Percentiles rank a stretch among this genome's conserved stretches.
phyloP scores from a whole-genome alignment of 208 protist species.

The Trypanosoma scelopori region DNA sequence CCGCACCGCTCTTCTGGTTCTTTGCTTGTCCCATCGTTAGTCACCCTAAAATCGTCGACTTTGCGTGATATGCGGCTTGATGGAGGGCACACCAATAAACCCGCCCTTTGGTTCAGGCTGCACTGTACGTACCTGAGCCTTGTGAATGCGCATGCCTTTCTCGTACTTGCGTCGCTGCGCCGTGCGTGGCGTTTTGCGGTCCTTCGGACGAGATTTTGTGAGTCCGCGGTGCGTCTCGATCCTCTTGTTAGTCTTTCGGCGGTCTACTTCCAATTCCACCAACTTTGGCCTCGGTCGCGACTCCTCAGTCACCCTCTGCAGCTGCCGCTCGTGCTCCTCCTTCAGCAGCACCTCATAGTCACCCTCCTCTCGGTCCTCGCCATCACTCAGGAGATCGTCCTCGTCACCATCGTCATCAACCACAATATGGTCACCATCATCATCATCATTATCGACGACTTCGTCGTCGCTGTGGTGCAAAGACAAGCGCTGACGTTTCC shows the following conservation, averaged over 20 bases:
- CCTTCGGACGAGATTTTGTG: conserved; percentile 85
- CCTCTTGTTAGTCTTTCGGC: conserved; percentile 79
- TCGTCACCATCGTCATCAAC: conserved; percentile 36
- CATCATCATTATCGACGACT: conserved; percentile 20
- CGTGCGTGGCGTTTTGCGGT: conserved; percentile 88
- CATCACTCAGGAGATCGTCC: conserved; percentile 25
- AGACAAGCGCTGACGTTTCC: conserved; percentile 42
- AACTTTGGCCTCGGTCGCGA: conserved; percentile 37
- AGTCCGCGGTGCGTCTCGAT: conserved; percentile 90
- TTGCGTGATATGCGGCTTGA: conserved; percentile 78
- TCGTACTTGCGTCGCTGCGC: conserved; percentile 89
- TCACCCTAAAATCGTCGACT: conserved; percentile 31
- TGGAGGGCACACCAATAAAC: conserved; percentile 67
- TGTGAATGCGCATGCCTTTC: conserved; percentile 81
- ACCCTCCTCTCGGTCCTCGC: conserved; percentile 36
- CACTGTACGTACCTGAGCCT: conserved; percentile 71
- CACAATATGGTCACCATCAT: conserved; percentile 26
- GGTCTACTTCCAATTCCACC: conserved; percentile 60
- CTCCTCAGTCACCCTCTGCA: conserved; percentile 26
- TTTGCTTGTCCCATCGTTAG: not conserved
- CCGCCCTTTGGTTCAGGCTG: conserved; percentile 84
- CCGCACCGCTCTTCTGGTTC: too few species aligned
- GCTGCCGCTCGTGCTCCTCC: conserved; percentile 60
- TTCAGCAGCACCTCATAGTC: conserved; percentile 70
- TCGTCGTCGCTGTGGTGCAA: conserved; percentile 22